Percentiles rank a stretch among this genome's conserved stretches.
These are phyloP conservation scores for Floccularia luteovirens DNA, from an alignment of 768 basidiomycete genomes.

Conservation along the genomic window DNA sequence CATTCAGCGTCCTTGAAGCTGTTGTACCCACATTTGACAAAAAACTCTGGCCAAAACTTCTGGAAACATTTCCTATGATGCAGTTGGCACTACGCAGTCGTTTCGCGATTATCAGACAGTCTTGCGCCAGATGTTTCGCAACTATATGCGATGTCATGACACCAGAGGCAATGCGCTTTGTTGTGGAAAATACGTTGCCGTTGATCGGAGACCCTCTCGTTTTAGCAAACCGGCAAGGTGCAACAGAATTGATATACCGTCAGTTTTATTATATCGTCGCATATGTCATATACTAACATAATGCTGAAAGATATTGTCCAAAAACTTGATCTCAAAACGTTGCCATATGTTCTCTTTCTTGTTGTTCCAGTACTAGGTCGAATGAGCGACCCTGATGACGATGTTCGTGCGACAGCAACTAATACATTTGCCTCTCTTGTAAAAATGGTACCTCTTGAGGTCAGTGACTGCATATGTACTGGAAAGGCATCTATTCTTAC, in stretches of 20 bases:
- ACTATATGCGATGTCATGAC: conserved; percentile 85
- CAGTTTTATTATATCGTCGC: conserved; percentile 24
- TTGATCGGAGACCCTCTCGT: conserved; percentile 72
- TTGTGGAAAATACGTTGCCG: conserved; percentile 82
- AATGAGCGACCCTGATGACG: conserved; percentile 93
- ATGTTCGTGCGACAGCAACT: conserved; percentile 89
- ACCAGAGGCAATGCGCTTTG: conserved; percentile 77
- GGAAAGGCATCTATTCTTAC: neutral
- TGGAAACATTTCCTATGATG: conserved; percentile 70
- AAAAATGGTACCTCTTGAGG: conserved; percentile 98
- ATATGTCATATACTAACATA: conserved; percentile 8
- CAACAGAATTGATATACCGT: conserved; percentile 89
- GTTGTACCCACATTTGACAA: conserved; percentile 70
- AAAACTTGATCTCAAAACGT: conserved; percentile 83
- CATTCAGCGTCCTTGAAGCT: conserved; percentile 82
- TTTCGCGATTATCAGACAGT: conserved; percentile 86
- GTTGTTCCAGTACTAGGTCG: conserved; percentile 93
- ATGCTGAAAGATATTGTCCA: conserved; percentile 74
- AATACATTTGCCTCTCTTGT: conserved; percentile 95
- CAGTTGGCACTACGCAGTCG: conserved; percentile 73
- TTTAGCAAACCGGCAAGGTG: conserved; percentile 77
- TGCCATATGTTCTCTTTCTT: conserved; percentile 96
- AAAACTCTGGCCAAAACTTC: conserved; percentile 60
- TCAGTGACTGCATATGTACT: conserved; percentile 16
- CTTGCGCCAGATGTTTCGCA: conserved; percentile 81